Evolutionary conservation across 2,329 filamentous ascomycete genomes (phyloP).

Genomic region (Cercospora sp.): DNA sequence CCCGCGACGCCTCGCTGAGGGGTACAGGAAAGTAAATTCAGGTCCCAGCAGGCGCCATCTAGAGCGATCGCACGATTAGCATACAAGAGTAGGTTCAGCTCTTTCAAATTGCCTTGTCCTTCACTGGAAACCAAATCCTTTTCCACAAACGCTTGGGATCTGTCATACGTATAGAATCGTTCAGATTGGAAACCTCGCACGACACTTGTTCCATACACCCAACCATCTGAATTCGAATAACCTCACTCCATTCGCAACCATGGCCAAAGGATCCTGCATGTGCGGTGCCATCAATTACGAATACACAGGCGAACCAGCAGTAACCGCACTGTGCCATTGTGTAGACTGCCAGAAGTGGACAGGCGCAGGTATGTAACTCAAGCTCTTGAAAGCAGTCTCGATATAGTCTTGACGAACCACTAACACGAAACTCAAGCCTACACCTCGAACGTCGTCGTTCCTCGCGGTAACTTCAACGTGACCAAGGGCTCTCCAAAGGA

Average conservation of each 20-base stretch:
- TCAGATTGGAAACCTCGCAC: no score
- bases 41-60: neutral
- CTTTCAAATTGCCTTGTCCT: neutral
- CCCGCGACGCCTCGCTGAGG: neutral
- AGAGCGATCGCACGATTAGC: neutral
- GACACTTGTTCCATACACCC: neutral
- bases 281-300: conserved; percentile 34
- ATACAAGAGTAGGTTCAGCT: neutral
- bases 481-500: conserved; percentile 53
- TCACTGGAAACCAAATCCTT: neutral
- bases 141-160: neutral
- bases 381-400: neutral
- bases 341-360: conserved; percentile 57
- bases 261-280: conserved; percentile 37
- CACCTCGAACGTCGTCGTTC: conserved; percentile 56
- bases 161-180: neutral
- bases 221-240: neutral
- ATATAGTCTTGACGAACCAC: neutral
- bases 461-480: conserved; percentile 50
- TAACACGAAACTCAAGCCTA: conserved; percentile 40
- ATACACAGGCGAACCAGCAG: conserved; percentile 32
- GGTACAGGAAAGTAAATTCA: neutral
- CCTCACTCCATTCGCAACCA: neutral
- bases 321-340: conserved; percentile 49
- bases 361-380: conserved; percentile 40